phyloP scores from a whole-genome alignment of 345 rosid species.

The Camelina laxa region DNA sequence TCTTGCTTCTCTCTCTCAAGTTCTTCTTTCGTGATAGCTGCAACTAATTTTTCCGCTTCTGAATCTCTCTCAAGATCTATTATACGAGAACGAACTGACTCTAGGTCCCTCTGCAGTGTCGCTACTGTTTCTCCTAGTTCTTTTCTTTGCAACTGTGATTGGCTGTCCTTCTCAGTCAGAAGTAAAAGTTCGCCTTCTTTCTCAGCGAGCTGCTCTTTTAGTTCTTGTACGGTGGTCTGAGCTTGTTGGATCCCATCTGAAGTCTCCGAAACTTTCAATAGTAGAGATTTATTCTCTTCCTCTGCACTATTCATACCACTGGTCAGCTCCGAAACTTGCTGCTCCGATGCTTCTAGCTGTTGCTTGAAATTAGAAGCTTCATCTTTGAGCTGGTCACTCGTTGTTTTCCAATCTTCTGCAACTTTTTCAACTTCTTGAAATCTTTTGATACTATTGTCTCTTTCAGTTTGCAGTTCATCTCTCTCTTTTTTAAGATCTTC shows the following conservation, averaged over 20 bases:
- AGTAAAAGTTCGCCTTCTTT: slow-evolving; percentile 57
- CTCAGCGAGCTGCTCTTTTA: slow-evolving; percentile 50
- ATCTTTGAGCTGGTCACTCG: slow-evolving; percentile 50
- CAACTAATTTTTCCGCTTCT: too few species aligned
- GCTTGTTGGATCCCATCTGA: slow-evolving; percentile 60
- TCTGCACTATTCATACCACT: slow-evolving; percentile 44
- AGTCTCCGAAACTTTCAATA: slow-evolving; percentile 54
- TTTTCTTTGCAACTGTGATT: slow-evolving; percentile 48
- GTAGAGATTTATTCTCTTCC: slow-evolving; percentile 66
- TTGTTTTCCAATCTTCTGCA: slow-evolving; percentile 50
- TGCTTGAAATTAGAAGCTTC: slow-evolving; percentile 54
- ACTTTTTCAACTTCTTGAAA: slow-evolving; percentile 54
- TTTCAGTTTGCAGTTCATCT: slow-evolving; percentile 52
- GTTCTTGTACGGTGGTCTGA: slow-evolving; percentile 47
- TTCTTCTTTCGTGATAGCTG: too few species aligned
- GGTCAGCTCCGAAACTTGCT: slow-evolving; percentile 53
- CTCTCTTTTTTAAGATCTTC: slow-evolving; percentile 51
- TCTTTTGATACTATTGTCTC: slow-evolving; percentile 48
- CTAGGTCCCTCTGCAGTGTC: slow-evolving; percentile 58
- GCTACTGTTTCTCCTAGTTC: slow-evolving; percentile 42
- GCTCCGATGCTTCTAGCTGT: slow-evolving; percentile 62
- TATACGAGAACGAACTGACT: slow-evolving; percentile 46
- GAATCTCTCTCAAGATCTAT: slow-evolving; percentile 56
- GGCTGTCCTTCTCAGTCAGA: slow-evolving; percentile 55
- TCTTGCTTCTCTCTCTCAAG: too few species aligned